Percentiles rank a stretch among this genome's conserved stretches.
phyloP scores from a whole-genome alignment of 2,329 filamentous ascomycete genomes.

The Colletotrichum viniferum region DNA sequence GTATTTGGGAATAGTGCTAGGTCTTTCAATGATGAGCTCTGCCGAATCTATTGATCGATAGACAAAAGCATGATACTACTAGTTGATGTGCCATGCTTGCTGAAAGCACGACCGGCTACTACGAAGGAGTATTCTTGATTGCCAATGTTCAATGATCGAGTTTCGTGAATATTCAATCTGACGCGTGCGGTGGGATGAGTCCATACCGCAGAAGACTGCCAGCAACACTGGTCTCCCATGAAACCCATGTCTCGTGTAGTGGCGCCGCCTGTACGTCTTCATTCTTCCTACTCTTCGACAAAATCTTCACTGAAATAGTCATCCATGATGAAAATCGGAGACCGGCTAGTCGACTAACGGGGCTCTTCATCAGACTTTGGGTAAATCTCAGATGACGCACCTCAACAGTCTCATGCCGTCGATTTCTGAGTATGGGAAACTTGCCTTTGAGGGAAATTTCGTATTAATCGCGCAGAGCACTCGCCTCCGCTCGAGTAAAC shows the following conservation, averaged over 20 bases:
- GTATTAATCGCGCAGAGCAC: background rate
- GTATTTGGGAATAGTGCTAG: background rate
- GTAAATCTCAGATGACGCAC: background rate
- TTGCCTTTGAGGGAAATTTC: background rate
- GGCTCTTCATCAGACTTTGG: background rate
- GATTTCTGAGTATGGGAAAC: background rate
- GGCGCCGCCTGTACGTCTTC: fast-evolving
- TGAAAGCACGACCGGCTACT: background rate
- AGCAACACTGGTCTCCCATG: background rate
- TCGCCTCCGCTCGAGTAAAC: background rate
- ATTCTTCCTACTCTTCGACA: background rate
- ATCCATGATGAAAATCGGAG: background rate
- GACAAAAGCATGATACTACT: background rate
- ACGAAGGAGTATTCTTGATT: background rate
- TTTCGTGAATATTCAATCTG: background rate
- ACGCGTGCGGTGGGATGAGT: background rate
- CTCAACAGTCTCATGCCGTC: background rate
- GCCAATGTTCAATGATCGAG: background rate
- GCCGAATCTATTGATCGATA: background rate
- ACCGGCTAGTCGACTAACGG: background rate
- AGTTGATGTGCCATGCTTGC: background rate
- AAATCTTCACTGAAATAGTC: background rate
- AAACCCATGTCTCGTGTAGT: background rate
- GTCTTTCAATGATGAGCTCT: background rate
- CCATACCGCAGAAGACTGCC: background rate